A percentile compares a stretch with the other conserved stretches of the same genome.
These are phyloP conservation scores for Multifurca ochricompacta DNA, from an alignment of 768 basidiomycete species.

Conservation along the genomic window DNA sequence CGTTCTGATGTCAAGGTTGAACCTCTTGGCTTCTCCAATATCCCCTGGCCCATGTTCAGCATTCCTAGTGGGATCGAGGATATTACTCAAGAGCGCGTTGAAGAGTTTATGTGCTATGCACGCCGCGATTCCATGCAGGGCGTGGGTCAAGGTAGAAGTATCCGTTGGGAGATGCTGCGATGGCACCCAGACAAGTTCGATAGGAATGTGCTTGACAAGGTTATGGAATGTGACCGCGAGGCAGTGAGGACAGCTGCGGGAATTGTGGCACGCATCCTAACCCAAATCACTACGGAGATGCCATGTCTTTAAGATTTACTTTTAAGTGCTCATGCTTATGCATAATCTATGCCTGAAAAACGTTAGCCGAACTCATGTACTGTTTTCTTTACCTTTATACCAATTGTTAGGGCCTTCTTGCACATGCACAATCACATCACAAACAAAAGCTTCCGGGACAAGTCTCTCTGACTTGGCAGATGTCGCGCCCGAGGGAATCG, in stretches of 20 bases:
- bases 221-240: constrained; percentile 29
- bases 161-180: constrained; percentile 40
- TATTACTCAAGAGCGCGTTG: constrained; percentile 32
- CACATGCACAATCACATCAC: too few relatives aligned
- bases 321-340: too few relatives aligned
- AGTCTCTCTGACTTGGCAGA: too few relatives aligned
- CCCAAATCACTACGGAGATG: constrained; percentile 23
- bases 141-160: constrained; percentile 30
- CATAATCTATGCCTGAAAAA: too few relatives aligned
- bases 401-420: too few relatives aligned
- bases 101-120: constrained; percentile 35
- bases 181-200: constrained; percentile 54
- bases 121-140: constrained; percentile 25
- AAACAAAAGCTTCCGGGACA: too few relatives aligned
- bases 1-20: neutral
- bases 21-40: constrained; percentile 25
- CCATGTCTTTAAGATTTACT: neutral
- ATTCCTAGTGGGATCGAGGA: constrained; percentile 23
- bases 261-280: constrained; percentile 36
- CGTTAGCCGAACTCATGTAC: too few relatives aligned
- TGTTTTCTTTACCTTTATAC: too few relatives aligned
- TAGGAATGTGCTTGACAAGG: constrained; percentile 29
- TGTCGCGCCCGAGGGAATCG: too few relatives aligned
- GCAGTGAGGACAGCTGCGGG: constrained; percentile 33
- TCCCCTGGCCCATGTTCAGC: constrained; percentile 41